Evolutionary conservation across 257 asterid genomes (phyloP), one percentile per base, ranked within the genome.

Genomic region (Solanum medicagineum): DNA sequence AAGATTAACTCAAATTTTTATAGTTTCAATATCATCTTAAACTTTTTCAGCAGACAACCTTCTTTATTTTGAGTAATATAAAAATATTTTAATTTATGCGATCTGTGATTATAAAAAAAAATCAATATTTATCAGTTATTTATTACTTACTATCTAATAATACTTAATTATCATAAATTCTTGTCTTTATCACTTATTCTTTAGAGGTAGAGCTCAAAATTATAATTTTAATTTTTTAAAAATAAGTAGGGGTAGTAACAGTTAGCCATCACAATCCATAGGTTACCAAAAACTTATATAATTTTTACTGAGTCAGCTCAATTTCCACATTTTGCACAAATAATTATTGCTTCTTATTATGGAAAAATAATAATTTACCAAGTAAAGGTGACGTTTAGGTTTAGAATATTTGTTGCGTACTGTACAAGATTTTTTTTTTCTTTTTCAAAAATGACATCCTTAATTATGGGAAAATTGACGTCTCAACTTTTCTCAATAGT

Each of bases 261-360:
- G 89, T 89, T 89, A 86, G 81, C 57, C 74, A 85, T 87, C 89
- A 62, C 89, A 66, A 85, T 87, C 91, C 81, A 36, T 26, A 83
- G 83, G 75, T 47, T 73, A 54, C 73, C 87, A 20, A 54, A 51
- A 59, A 40, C 57, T 40, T 71, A 62, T 59, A 70, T 88, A 36
- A 40, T 86, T 26, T 63, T 73, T 81, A 60, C 81, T 24, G 81
- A 40, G 20, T 82, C 83, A 84, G 79, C 85, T 70, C 19, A 65
- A 40, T 83, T 68, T 87, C 85, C 87, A 66, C 59, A 84, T 54
- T 80, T 86, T 65, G 81, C 84, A 70, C 71, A 54, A 24, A 73
- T 42, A 82, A 86, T 84, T 81, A 74, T 74, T 19, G 83, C 66
- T n/a, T 60, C 62, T 84, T 47, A 73, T 44, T 84, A 54, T 53